Evolutionary conservation across 306 rosid species (phyloP).

Genomic region (Gynostemma pentaphyllum): DNA sequence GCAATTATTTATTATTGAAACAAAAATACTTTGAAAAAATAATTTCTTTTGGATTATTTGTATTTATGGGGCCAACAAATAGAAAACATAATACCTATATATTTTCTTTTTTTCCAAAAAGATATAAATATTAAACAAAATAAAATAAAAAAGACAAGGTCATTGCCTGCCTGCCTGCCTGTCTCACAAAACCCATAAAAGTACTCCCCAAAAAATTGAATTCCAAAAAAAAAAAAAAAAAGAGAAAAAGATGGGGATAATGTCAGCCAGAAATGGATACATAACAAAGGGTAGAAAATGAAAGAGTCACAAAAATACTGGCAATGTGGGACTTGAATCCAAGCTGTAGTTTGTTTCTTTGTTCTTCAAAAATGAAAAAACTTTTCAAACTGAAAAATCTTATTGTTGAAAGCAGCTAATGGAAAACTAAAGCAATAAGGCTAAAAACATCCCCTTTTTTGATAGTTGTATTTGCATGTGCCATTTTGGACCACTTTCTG

Average conservation of each 20-base stretch:
- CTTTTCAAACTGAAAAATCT: neutral
- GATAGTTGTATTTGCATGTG: no score
- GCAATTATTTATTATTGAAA: neutral
- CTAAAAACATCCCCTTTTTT: neutral
- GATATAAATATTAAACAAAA: neutral
- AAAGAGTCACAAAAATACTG: neutral
- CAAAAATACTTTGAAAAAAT: neutral
- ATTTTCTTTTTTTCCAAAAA: neutral
- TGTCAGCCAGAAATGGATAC: neutral
- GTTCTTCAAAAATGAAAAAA: neutral
- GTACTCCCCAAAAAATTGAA: no score
- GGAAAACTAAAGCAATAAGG: neutral
- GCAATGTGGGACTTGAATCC: slow-evolving; percentile 6
- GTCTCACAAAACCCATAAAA: neutral
- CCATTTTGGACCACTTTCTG: no score
- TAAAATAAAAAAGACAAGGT: neutral
- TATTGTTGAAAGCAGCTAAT: no score
- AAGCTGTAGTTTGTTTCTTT: slow-evolving; percentile 8
- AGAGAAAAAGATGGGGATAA: neutral
- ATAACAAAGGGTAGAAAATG: neutral
- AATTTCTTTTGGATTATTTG: neutral
- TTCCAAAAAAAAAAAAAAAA: neutral
- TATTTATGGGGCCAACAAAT: neutral
- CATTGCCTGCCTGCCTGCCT: neutral
- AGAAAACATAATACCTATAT: neutral